phyloP scores from a whole-genome alignment of 2,329 filamentous ascomycete species.

The Nakataea oryzae region DNA sequence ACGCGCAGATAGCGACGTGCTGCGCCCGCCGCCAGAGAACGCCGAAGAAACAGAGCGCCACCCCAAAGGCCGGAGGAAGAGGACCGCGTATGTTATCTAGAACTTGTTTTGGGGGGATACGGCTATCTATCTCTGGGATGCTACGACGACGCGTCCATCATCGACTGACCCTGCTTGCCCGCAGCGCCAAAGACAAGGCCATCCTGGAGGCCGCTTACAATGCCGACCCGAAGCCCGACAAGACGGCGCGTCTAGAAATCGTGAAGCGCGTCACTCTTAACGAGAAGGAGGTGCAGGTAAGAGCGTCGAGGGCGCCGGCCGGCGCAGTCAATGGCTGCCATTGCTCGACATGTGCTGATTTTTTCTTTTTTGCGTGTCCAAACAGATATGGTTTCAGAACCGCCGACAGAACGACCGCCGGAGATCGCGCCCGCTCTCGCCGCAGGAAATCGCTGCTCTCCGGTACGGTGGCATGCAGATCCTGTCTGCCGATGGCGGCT shows the following conservation, averaged over 20 bases:
- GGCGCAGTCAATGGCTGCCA: not conserved
- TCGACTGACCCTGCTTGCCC: conserved; percentile 3
- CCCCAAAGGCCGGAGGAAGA: conserved; percentile 51
- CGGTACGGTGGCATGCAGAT: conserved; percentile 43
- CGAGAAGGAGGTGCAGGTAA: conserved; percentile 93
- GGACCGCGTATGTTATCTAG: conserved; percentile 43
- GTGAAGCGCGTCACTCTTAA: conserved; percentile 78
- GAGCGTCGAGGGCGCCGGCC: conserved; percentile 5
- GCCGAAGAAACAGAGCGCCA: conserved; percentile 24
- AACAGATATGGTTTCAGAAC: conserved; percentile 95
- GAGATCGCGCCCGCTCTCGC: conserved; percentile 73
- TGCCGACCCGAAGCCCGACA: conserved; percentile 83
- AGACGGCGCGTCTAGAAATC: conserved; percentile 73
- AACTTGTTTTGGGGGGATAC: too few relatives aligned
- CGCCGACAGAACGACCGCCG: conserved; percentile 85
- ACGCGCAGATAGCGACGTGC: not conserved
- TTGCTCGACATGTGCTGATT: not conserved
- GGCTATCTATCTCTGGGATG: not conserved
- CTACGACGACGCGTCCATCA: conserved; percentile 1
- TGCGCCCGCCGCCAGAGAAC: not conserved
- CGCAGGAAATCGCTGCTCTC: conserved; percentile 61
- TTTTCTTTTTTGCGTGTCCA: not conserved
- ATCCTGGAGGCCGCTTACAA: conserved; percentile 80
- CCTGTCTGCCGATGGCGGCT: conserved; percentile 33
- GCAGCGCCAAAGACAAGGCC: conserved; percentile 76